phyloP scores from a whole-genome alignment of 1,284 basidiomycete genomes.

The Austroboletus novae-zelandiae region DNA sequence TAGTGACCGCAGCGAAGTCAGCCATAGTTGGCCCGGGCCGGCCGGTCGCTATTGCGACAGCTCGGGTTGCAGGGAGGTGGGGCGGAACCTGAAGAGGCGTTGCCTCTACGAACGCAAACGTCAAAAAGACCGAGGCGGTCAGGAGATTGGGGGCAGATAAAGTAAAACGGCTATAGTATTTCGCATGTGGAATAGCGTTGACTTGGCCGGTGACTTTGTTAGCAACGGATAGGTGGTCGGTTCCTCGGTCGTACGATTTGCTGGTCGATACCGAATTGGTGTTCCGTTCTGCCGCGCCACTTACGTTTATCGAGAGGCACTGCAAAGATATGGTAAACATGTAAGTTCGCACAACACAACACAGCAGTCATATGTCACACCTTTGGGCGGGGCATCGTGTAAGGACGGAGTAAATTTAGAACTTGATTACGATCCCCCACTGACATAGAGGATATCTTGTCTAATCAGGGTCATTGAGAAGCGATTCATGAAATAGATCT shows the following conservation, averaged over 20 bases:
- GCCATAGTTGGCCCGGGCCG: constrained; percentile 50
- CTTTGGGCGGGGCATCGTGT: constrained; percentile 27
- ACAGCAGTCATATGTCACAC: constrained; percentile 26
- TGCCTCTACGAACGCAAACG: constrained; percentile 48
- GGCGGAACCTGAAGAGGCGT: constrained; percentile 41
- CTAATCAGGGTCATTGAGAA: constrained; percentile 31
- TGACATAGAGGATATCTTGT: constrained; percentile 34
- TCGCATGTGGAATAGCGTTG: constrained; percentile 10
- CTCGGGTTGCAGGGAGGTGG: constrained; percentile 49
- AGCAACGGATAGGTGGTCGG: constrained; percentile 9
- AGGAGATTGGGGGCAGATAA: constrained; percentile 36
- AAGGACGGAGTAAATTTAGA: constrained; percentile 39
- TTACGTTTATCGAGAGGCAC: constrained; percentile 28
- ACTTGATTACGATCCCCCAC: constrained; percentile 34
- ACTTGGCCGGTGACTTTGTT: constrained; percentile 9
- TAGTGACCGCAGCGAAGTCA: constrained; percentile 40
- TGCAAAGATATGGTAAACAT: constrained; percentile 20
- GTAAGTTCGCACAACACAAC: constrained; percentile 2
- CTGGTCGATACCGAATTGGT: constrained; percentile 18
- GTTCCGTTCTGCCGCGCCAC: constrained; percentile 20
- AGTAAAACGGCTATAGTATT: constrained; percentile 22
- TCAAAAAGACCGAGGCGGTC: constrained; percentile 47
- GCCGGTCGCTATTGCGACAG: constrained; percentile 39
- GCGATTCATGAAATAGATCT: constrained; percentile 23
- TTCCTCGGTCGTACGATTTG: constrained; percentile 22